Evolutionary conservation across 768 basidiomycete genomes (phyloP).

Genomic region (Chalciporus piperatus): DNA sequence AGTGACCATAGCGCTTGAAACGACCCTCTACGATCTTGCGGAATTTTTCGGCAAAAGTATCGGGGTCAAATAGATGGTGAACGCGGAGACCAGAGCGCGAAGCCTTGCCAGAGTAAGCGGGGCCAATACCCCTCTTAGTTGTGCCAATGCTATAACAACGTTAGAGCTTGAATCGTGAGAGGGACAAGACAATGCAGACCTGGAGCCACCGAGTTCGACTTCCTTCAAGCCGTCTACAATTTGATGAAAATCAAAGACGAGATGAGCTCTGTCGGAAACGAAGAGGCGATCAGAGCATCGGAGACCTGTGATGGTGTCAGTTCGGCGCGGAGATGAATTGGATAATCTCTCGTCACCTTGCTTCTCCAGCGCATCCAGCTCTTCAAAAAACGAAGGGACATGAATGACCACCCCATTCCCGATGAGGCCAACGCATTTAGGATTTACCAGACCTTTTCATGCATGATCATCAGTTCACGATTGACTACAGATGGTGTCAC

Average conservation of each 20-base stretch:
- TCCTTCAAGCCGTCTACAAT: conserved; percentile 99
- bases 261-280: conserved; percentile 93
- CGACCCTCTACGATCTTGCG: conserved; percentile 93
- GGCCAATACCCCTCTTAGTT: conserved; percentile 97
- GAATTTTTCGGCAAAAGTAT: conserved; percentile 87
- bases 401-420: conserved; percentile 97
- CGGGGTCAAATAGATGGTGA: conserved; percentile 91
- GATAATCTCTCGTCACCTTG: conserved; percentile 56
- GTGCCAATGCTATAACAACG: conserved; percentile 77
- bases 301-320: conserved; percentile 55
- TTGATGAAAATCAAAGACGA: conserved; percentile 99
- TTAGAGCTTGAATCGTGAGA: background rate
- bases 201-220: conserved; percentile 90
- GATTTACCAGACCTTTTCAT: conserved; percentile 75
- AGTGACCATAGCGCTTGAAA: conserved; percentile 96
- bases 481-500: background rate
- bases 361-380: conserved; percentile 79
- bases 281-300: conserved; percentile 82
- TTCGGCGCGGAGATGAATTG: background rate
- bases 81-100: conserved; percentile 94
- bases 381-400: conserved; percentile 90
- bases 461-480: background rate
- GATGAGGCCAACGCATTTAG: conserved; percentile 80
- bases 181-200: conserved; percentile 37
- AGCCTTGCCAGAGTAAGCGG: conserved; percentile 96